Evolutionary conservation across 169 alveolate species (phyloP).

Genomic region (Plasmodium relictum): DNA sequence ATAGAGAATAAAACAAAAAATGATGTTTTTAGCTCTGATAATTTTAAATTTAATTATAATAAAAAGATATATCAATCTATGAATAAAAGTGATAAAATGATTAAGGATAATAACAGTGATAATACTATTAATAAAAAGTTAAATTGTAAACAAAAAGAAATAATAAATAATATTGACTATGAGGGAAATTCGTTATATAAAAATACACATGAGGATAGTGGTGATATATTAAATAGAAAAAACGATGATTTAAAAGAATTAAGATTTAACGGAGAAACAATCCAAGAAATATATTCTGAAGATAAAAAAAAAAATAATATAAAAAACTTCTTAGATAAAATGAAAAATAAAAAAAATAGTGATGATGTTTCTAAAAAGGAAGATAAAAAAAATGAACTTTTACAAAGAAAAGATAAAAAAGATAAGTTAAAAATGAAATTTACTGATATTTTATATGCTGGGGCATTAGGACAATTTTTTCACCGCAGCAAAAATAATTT

Average conservation of each 20-base stretch:
- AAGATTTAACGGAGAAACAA: not conserved
- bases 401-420: slow-evolving; percentile 46
- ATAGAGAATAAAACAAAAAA: slow-evolving; percentile 8
- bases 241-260: slow-evolving; percentile 3
- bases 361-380: slow-evolving; percentile 48
- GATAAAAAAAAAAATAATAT: slow-evolving; percentile 63
- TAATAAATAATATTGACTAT: slow-evolving; percentile 13
- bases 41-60: slow-evolving; percentile 6
- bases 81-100: slow-evolving; percentile 5
- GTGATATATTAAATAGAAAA: slow-evolving; percentile 12
- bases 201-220: slow-evolving; percentile 4
- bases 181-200: not conserved
- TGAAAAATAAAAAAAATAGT: slow-evolving; percentile 50
- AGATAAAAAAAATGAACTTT: slow-evolving; percentile 22
- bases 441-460: slow-evolving; percentile 51
- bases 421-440: slow-evolving; percentile 58
- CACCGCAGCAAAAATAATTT: slow-evolving; percentile 34
- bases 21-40: slow-evolving; percentile 10
- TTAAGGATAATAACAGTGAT: slow-evolving; percentile 16
- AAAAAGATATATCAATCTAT: slow-evolving; percentile 2
- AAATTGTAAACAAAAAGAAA: slow-evolving; percentile 15
- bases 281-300: slow-evolving; percentile 24
- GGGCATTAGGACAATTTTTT: slow-evolving; percentile 55
- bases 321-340: slow-evolving; percentile 61
- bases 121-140: not conserved